These are phyloP conservation scores for Tolypocladium album DNA, from an alignment of 2,329 filamentous ascomycete species.

Conservation along the genomic window DNA sequence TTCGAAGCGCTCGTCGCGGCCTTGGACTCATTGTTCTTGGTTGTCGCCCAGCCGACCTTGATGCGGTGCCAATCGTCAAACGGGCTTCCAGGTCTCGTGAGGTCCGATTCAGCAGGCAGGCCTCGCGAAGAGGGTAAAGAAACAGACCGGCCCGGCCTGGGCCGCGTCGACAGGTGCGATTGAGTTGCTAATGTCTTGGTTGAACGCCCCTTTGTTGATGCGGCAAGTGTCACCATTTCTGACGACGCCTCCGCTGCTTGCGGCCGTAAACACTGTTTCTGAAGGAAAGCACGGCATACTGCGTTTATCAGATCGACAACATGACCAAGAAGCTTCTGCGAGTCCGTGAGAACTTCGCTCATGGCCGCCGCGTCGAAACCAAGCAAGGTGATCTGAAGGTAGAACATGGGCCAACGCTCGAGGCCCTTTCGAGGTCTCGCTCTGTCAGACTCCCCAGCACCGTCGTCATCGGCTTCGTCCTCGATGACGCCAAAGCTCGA, in stretches of 20 bases:
- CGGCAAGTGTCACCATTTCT: slow-evolving; percentile 14
- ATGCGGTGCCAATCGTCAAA: slow-evolving; percentile 29
- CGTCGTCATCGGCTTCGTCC: slow-evolving; percentile 21
- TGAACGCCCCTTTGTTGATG: slow-evolving; percentile 9
- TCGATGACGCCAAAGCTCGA: slow-evolving; percentile 66
- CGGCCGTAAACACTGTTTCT: slow-evolving; percentile 58
- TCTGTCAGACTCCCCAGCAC: slow-evolving; percentile 26
- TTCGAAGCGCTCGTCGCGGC: neutral
- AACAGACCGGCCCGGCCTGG: slow-evolving; percentile 3
- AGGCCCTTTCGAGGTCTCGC: slow-evolving; percentile 49
- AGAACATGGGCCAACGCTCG: slow-evolving; percentile 85
- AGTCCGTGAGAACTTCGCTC: slow-evolving; percentile 30
- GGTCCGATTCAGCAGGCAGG: neutral
- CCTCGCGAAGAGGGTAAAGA: slow-evolving; percentile 6
- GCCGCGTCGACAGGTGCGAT: slow-evolving; percentile 1
- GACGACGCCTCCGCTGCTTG: slow-evolving; percentile 5
- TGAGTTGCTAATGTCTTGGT: slow-evolving; percentile 8
- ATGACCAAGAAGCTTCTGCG: slow-evolving; percentile 35
- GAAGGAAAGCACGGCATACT: slow-evolving; percentile 64
- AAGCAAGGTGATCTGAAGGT: slow-evolving; percentile 50
- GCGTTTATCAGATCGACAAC: slow-evolving; percentile 52
- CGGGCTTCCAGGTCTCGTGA: slow-evolving; percentile 7
- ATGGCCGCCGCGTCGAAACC: slow-evolving; percentile 21
- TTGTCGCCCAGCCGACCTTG: slow-evolving; percentile 15
- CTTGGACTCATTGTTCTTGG: neutral